phyloP scores from a whole-genome alignment of 2,329 filamentous ascomycete species.

The Tolypocladium nubicola region DNA sequence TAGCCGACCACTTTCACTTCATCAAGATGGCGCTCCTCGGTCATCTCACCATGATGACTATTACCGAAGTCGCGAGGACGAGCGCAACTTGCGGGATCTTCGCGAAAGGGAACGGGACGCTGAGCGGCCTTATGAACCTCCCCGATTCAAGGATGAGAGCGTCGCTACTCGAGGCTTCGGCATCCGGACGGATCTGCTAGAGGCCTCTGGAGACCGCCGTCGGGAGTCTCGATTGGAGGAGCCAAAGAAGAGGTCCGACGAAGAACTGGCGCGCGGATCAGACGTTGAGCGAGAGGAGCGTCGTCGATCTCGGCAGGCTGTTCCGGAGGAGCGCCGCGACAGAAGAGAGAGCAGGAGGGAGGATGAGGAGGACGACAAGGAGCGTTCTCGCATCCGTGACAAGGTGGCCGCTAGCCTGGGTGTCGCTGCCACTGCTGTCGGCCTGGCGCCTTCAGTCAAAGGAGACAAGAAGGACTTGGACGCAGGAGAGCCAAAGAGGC shows the following conservation, averaged over 20 bases:
- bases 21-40: slow-evolving; percentile 37
- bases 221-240: slow-evolving; percentile 18
- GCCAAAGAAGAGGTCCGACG: slow-evolving; percentile 18
- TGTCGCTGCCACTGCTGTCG: slow-evolving; percentile 37
- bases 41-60: slow-evolving; percentile 35
- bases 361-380: slow-evolving; percentile 26
- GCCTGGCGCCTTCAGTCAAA: slow-evolving; percentile 25
- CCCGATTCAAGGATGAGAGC: slow-evolving; percentile 34
- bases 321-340: slow-evolving; percentile 17
- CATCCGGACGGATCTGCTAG: slow-evolving; percentile 31
- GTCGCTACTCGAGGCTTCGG: slow-evolving; percentile 40
- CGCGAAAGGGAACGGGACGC: slow-evolving; percentile 28
- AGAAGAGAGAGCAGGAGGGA: slow-evolving; percentile 17
- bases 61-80: slow-evolving; percentile 38
- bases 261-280: slow-evolving; percentile 15
- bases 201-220: slow-evolving; percentile 26
- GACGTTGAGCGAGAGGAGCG: slow-evolving; percentile 19
- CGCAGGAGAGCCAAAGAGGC: slow-evolving; percentile 14
- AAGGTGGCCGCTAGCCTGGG: slow-evolving; percentile 37
- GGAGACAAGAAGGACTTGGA: slow-evolving; percentile 26
- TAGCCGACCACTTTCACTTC: slow-evolving; percentile 38
- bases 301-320: slow-evolving; percentile 12
- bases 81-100: slow-evolving; percentile 29
- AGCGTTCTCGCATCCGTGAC: slow-evolving; percentile 33
- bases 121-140: slow-evolving; percentile 15